Percentiles rank a stretch among this genome's conserved stretches.
These are phyloP conservation scores for Leptoxyphium fumago DNA, from an alignment of 2,329 filamentous ascomycete species.

Conservation along the genomic window DNA sequence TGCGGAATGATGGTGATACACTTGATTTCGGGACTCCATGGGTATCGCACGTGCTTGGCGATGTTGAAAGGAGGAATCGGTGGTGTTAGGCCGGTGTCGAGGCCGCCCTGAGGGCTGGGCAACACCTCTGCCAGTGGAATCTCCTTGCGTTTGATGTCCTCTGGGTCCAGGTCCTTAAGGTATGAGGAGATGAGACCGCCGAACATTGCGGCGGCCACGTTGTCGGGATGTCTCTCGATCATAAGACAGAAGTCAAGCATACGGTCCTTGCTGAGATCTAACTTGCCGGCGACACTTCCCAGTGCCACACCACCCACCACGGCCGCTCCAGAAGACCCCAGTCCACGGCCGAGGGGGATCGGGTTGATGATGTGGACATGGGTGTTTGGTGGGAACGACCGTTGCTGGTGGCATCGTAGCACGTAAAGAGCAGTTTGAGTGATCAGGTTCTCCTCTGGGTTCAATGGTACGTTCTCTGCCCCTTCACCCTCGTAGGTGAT, in stretches of 20 bases:
- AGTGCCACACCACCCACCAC: slow-evolving; percentile 92
- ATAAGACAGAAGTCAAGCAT: slow-evolving; percentile 94
- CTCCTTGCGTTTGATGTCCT: slow-evolving; percentile 79
- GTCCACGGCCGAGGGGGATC: slow-evolving; percentile 78
- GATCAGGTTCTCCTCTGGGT: slow-evolving; percentile 79
- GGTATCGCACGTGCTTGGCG: slow-evolving; percentile 90
- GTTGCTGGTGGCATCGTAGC: slow-evolving; percentile 76
- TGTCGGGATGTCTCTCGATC: slow-evolving; percentile 88
- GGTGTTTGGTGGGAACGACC: slow-evolving; percentile 70
- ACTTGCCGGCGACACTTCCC: slow-evolving; percentile 71
- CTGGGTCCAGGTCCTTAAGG: slow-evolving; percentile 76
- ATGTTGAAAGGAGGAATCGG: slow-evolving; percentile 85
- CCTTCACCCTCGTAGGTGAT: slow-evolving; percentile 83
- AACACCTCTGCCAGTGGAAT: slow-evolving; percentile 91
- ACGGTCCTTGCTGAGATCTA: slow-evolving; percentile 63
- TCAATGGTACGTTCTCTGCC: slow-evolving; percentile 63
- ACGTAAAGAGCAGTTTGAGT: slow-evolving; percentile 91
- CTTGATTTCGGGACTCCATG: slow-evolving; percentile 90
- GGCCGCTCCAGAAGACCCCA: slow-evolving; percentile 90
- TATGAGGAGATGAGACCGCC: slow-evolving; percentile 96
- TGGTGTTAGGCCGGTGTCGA: slow-evolving; percentile 75
- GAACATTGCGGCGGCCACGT: slow-evolving; percentile 86
- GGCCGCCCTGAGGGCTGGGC: slow-evolving; percentile 74
- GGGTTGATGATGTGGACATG: slow-evolving; percentile 92
- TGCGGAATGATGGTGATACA: slow-evolving; percentile 91